These are phyloP conservation scores for Arachnomyces sp. DNA, from an alignment of 2,329 filamentous ascomycete species.

Conservation along the genomic window DNA sequence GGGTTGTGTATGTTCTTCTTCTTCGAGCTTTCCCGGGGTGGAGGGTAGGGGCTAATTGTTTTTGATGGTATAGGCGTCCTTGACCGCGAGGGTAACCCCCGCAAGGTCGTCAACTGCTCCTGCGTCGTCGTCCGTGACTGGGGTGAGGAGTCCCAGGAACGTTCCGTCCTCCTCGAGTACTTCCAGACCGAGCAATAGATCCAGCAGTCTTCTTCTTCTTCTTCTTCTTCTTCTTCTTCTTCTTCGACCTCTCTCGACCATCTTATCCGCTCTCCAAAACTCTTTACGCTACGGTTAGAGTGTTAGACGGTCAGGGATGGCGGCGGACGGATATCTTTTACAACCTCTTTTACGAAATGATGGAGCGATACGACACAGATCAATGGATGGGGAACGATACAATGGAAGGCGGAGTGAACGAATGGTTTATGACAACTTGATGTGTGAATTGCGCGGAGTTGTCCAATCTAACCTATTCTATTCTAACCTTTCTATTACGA, in stretches of 20 bases:
- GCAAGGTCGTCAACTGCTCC: conserved; percentile 99
- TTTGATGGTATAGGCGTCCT: conserved; percentile 62
- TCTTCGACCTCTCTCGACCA: neutral
- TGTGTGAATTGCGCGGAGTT: no score
- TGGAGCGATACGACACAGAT: no score
- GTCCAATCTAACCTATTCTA: no score
- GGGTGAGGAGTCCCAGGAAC: conserved; percentile 99
- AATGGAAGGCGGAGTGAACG: no score
- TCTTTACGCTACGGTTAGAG: no score
- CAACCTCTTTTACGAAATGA: no score
- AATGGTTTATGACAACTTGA: no score
- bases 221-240: conserved; percentile 7
- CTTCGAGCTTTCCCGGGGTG: conserved; percentile 4
- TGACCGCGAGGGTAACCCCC: conserved; percentile 97
- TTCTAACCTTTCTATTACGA: no score
- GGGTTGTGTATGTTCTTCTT: conserved; percentile 76
- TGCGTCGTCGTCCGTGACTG: conserved; percentile 99
- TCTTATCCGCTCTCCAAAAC: no score
- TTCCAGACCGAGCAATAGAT: conserved; percentile 72
- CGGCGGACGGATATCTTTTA: no score
- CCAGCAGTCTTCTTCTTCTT: conserved; percentile 7
- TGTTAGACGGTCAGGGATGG: no score
- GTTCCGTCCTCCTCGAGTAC: conserved; percentile 99
- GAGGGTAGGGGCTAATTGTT: conserved; percentile 9
- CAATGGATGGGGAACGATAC: no score